These are phyloP conservation scores for Saitozyma sp. DNA, from an alignment of 768 basidiomycete genomes.

Conservation along the genomic window DNA sequence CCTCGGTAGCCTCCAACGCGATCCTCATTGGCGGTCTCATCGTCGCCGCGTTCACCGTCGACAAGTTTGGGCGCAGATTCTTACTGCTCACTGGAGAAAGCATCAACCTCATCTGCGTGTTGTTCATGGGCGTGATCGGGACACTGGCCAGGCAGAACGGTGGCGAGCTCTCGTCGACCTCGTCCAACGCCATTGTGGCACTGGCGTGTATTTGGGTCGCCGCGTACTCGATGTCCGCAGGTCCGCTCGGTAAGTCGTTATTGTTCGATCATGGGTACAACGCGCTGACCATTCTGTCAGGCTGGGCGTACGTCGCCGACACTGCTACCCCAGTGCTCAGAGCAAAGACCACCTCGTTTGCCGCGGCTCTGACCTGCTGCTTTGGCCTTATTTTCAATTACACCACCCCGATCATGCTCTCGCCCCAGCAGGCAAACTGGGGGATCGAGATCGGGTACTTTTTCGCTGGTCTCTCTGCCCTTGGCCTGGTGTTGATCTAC, in stretches of 20 bases:
- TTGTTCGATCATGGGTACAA: background rate
- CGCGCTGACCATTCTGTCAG: constrained; percentile 3
- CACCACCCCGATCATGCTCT: constrained; percentile 22
- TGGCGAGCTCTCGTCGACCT: background rate
- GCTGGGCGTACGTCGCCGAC: constrained; percentile 17
- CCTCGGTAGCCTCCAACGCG: constrained; percentile 2
- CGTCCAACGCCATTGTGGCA: constrained; percentile 9
- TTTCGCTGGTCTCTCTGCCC: constrained; percentile 6
- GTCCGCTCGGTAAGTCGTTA: constrained; percentile 14
- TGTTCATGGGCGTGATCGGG: constrained; percentile 19
- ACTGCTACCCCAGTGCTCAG: constrained; percentile 9
- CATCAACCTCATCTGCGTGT: background rate
- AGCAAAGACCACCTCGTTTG: constrained; percentile 18
- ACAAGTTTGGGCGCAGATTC: constrained; percentile 22
- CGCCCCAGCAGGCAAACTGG: constrained; percentile 22
- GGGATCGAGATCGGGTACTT: constrained; percentile 19
- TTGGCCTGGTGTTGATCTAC: constrained; percentile 10
- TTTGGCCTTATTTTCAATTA: constrained; percentile 12
- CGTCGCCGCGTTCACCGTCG: constrained; percentile 23
- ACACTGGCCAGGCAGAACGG: background rate
- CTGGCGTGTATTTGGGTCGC: constrained; percentile 19
- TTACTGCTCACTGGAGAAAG: constrained; percentile 11
- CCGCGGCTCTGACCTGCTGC: constrained; percentile 6
- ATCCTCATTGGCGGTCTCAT: constrained; percentile 4
- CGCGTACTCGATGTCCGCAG: constrained; percentile 18